Base-by-base conservation (phyloP, 495 filamentous ascomycete genomes). In the Neurospora sp. region DNA sequence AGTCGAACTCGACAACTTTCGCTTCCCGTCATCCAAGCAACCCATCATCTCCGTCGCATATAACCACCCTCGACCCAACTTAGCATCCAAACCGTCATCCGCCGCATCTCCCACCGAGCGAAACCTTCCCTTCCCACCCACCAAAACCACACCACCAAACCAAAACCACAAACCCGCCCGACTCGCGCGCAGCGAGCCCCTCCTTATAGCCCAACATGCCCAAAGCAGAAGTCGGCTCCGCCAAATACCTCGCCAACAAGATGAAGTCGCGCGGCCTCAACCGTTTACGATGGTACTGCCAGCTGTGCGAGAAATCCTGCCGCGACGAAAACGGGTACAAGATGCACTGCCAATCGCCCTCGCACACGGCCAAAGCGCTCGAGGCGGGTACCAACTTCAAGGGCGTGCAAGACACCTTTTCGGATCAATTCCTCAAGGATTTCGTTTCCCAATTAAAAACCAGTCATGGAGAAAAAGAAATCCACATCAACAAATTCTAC, bases 401-500 rank as follows among this genome's bases (percentile, higher is more conserved):
- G 77, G 85, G 87, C 77, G 96, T 98, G 74, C 75, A 80, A 39
- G 84, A 93, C 69, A 86, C 92, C 59, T 98, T 87, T 85, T 89
- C 85, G 74, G 83, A 86, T 40, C 84, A 97, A 74, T 99, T 99
- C 80, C 83, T 90, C 74, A 84, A 86, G 59, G 92, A 94, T 79
- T 99, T 99, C 75, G 45, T 97, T 3, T 82, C 88, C 72, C 84
- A 92, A 4, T 83, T 99, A 10, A 84, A 87, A 65, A 96, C 94
- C 1, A 85, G 87, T 0, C 96, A 99, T 74, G 92, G 93, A 45
- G 92, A 94, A 78, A 98, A 98, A 83, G 83, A 87, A 70, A 88
- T 98, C 3, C 86, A 93, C 39, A 86, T 93, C 8, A 98, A 98
- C 74, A 90, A 92, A 70, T 98, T 97, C 79, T 99, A 99, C 79